Base-by-base conservation (phyloP, 495 filamentous ascomycete genomes). In the Immersiella caudata region DNA sequence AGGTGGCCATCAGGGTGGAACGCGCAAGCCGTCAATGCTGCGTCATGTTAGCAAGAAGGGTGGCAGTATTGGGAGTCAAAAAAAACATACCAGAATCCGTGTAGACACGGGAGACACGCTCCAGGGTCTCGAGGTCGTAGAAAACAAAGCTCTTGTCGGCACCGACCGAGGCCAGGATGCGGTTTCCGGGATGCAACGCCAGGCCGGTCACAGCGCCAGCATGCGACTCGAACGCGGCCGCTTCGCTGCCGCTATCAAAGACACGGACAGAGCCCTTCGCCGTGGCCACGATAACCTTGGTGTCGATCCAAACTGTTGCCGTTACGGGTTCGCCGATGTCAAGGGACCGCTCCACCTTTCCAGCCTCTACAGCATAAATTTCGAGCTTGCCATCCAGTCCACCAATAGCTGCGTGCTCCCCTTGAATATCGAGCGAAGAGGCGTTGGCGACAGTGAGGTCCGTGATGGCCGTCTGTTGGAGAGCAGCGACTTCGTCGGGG, bases 1-100 rank as follows among this genome's bases (percentile, higher is more conserved):
- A 99, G 84, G 71, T 97, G 91, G 35, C 95, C 95, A 78, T 99
- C 95, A 7, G 96, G 95, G 77, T 99, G 95, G 84, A 98, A 97
- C 51, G 88, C 85, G 65, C 89, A 91, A 55, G 90, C 85, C 8
- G 91, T 89, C 22, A 97, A 80, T 67, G 87, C 94, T 95, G 69
- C 16, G n/a, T 9, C 49, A 22, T 21, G 72, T 87, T 74, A 86
- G 80, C 58, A 65, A 67, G 7, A 8, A 12, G n/a, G 1, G n/a
- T 14, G 26, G 24, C 6, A 5, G 46, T 7, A 35, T 22, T n/a
- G 1, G 7, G 52, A 25, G 46, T 11, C 6, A 56, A 21, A 27
- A 21, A 27, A 68, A 21, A 81, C 92, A 76, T 89, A 96, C 94
- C 85, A 67, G 90, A 84, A 75, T 96, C 90, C 25, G 88, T 92